Evolutionary conservation across 202 grass and related monocot species (phyloP), one percentile per base, ranked within the genome.

Genomic region (Setaria viridis): DNA sequence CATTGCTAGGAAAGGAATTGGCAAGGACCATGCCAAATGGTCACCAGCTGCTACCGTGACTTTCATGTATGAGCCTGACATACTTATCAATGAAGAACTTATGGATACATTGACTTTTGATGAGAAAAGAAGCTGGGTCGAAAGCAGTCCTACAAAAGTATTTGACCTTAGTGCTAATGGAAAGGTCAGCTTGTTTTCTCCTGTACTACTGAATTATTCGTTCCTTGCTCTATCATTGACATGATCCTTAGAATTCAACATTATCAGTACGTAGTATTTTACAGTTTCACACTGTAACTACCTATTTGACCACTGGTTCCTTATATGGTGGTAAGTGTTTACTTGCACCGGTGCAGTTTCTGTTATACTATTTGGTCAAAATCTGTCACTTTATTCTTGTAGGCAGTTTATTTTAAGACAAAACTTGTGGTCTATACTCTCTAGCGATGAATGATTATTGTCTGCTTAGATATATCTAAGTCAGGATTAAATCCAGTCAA

Each of bases 31-130:
- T 70, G 97, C 97, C n/a, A 96, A 99, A 82, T 97, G 97, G 91
- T 99, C 97, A 37, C 94, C 97, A 74, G 97, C 92, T 62, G 97
- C 97, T 80, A 99, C 97, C 17, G 97, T 97, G 67, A 93, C 97
- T 67, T 99, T 99, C 88, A 96, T 99, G 97, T 99, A 99, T 68
- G 97, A 99, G 66, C 97, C 97, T 85, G 88, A 96, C n/a, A 96
- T 96, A 79, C 88, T 72, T 78, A 93, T 99, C 79, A 94, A 93
- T 76, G 86, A 99, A 80, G 92, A 99, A 16, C 16, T 99, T 50
- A 94, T 96, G 97, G 94, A 99, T 32, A 91, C 85, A 53, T 84
- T 99, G 39, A 91, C 88, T 32, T 77, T 97, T 41, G 90, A 93
- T 7, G 94, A 99, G 37, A 99, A 93, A 85, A 74, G 16, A 89